Percentiles rank a stretch among this genome's conserved stretches.
These are phyloP conservation scores for Fusarium sp. DNA, from an alignment of 2,329 filamentous ascomycete species.

Conservation along the genomic window DNA sequence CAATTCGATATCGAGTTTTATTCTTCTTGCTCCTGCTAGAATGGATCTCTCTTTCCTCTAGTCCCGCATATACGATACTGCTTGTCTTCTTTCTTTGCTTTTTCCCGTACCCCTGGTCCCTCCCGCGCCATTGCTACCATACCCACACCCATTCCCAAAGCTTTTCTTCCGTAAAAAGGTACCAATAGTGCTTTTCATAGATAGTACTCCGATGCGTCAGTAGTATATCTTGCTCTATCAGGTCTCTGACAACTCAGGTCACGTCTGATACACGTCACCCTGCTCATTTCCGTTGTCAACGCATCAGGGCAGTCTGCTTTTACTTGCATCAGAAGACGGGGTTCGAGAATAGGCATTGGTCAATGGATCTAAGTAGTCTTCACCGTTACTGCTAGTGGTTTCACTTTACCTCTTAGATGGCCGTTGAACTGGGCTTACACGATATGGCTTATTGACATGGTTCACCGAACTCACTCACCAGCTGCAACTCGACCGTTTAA, in stretches of 20 bases:
- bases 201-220: background rate
- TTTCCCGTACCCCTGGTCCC: slow-evolving; percentile 38
- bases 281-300: slow-evolving; percentile 18
- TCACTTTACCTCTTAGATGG: slow-evolving; percentile 21
- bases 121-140: slow-evolving; percentile 34
- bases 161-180: slow-evolving; percentile 1
- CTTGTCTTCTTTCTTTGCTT: slow-evolving; percentile 36
- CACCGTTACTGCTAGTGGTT: slow-evolving; percentile 12
- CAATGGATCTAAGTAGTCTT: slow-evolving; percentile 1
- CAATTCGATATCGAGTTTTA: background rate
- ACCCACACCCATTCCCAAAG: slow-evolving; percentile 31
- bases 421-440: background rate
- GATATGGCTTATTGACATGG: background rate
- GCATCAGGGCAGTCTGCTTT: slow-evolving; percentile 3
- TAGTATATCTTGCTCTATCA: slow-evolving; percentile 7
- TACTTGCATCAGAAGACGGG: slow-evolving; percentile 8
- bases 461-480: background rate
- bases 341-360: slow-evolving; percentile 6
- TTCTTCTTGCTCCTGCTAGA: slow-evolving; percentile 6
- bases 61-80: slow-evolving; percentile 41
- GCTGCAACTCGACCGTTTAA: slow-evolving; percentile 2
- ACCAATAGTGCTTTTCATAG: background rate
- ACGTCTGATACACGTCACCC: slow-evolving; percentile 33
- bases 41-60: slow-evolving; percentile 33
- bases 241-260: slow-evolving; percentile 21